A percentile compares a stretch with the other conserved stretches of the same genome.
Evolutionary conservation across 352 stramenopile genomes (phyloP).

Genomic region (Globisporangium echinulatum): DNA sequence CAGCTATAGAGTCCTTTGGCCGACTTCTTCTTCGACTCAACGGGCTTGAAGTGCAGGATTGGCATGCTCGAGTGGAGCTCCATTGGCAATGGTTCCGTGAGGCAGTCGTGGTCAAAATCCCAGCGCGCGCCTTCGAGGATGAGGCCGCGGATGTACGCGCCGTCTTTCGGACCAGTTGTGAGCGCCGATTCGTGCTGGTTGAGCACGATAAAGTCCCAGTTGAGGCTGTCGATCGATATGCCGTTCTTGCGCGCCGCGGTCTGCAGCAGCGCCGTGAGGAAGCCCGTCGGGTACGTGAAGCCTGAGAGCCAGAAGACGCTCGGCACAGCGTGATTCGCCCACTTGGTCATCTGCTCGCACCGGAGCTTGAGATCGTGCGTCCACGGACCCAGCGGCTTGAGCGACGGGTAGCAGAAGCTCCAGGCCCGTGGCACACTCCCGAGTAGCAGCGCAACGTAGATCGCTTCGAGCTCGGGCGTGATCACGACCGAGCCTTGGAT

Average conservation of each 20-base stretch:
- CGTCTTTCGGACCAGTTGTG: slow-evolving; percentile 78
- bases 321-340: slow-evolving; percentile 80
- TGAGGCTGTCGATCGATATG: slow-evolving; percentile 93
- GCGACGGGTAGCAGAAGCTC: slow-evolving; percentile 92
- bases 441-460: slow-evolving; percentile 89
- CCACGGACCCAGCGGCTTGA: slow-evolving; percentile 92
- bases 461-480: slow-evolving; percentile 90
- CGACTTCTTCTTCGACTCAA: slow-evolving; percentile 93
- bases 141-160: slow-evolving; percentile 88
- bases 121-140: slow-evolving; percentile 91
- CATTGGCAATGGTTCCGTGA: slow-evolving; percentile 89
- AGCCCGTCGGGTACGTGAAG: slow-evolving; percentile 96
- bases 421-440: slow-evolving; percentile 87
- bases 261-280: slow-evolving; percentile 94
- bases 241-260: slow-evolving; percentile 92
- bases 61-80: slow-evolving; percentile 89
- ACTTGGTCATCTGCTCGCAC: slow-evolving; percentile 89
- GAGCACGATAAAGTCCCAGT: slow-evolving; percentile 93
- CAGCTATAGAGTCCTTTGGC: slow-evolving; percentile 91
- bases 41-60: slow-evolving; percentile 94
- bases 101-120: slow-evolving; percentile 88
- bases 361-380: slow-evolving; percentile 88
- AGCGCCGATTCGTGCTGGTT: slow-evolving; percentile 86
- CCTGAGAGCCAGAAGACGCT: slow-evolving; percentile 93
- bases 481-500: slow-evolving; percentile 94